phyloP scores from a whole-genome alignment of 2,329 filamentous ascomycete genomes.

The Pseudofabraea citricarpa region DNA sequence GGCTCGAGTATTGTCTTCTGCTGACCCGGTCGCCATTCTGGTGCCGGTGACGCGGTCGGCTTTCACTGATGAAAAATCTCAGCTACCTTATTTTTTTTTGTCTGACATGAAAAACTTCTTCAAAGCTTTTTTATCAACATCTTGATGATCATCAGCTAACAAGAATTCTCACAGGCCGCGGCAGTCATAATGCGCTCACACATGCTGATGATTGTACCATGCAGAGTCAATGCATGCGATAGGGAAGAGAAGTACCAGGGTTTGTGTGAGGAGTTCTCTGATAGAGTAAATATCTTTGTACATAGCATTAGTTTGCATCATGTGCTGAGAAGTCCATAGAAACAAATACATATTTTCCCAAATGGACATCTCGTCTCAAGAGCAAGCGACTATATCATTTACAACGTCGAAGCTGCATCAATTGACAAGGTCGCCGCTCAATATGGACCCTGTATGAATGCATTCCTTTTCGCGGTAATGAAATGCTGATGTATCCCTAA shows the following conservation, averaged over 20 bases:
- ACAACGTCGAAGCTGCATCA: conserved; percentile 91
- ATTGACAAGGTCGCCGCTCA: conserved; percentile 83
- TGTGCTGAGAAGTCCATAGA: conserved; percentile 50
- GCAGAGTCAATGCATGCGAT: conserved; percentile 92
- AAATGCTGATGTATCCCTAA: conserved; percentile 13
- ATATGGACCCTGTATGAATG: conserved; percentile 81
- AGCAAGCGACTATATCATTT: conserved; percentile 97
- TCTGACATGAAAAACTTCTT: conserved; percentile 60
- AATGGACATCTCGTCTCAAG: conserved; percentile 96
- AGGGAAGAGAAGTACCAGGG: conserved; percentile 81
- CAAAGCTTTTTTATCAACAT: conserved; percentile 9
- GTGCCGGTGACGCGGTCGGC: conserved; percentile 53
- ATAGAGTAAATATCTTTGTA: conserved; percentile 67
- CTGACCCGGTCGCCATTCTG: conserved; percentile 69
- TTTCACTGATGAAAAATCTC: conserved; percentile 98
- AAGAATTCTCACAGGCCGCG: conserved; percentile 7
- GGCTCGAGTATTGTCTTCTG: conserved; percentile 90
- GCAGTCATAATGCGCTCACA: conserved; percentile 13
- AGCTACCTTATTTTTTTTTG: conserved; percentile 90
- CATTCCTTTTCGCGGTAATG: conserved; percentile 3
- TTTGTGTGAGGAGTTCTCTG: conserved; percentile 75
- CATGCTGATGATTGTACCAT: conserved; percentile 19
- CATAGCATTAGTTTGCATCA: conserved; percentile 27
- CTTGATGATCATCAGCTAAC: conserved; percentile 17
- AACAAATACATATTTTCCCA: conserved; percentile 78